phyloP scores from a whole-genome alignment of 352 stramenopile genomes.

The Globisporangium cystogenes region DNA sequence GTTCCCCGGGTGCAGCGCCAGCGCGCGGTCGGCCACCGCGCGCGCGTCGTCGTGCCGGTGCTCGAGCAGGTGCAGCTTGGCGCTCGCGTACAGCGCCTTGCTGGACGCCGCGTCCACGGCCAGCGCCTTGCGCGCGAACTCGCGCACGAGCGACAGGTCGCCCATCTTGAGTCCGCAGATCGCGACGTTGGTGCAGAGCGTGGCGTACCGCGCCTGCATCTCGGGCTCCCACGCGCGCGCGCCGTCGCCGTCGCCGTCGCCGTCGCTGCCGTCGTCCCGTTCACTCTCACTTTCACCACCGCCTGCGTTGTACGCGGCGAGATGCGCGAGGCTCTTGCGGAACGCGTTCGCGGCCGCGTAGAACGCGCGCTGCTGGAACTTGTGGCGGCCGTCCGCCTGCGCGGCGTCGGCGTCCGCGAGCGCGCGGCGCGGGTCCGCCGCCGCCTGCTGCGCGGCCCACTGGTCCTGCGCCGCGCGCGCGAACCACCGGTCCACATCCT shows the following conservation, averaged over 20 bases:
- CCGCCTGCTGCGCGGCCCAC: slow-evolving; percentile 2
- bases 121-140: slow-evolving; percentile 59
- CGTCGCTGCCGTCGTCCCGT: too few species aligned
- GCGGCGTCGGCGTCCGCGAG: slow-evolving; percentile 34
- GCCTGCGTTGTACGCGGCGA: slow-evolving; percentile 37
- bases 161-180: slow-evolving; percentile 73
- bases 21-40: slow-evolving; percentile 28
- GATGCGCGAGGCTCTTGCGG: slow-evolving; percentile 28
- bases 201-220: slow-evolving; percentile 44
- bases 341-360: slow-evolving; percentile 73
- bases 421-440: slow-evolving; percentile 16
- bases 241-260: slow-evolving; percentile 36
- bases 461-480: slow-evolving; percentile 21
- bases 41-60: slow-evolving; percentile 44
- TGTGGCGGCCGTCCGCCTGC: slow-evolving; percentile 54
- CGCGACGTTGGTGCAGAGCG: slow-evolving; percentile 68
- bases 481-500: slow-evolving; percentile 47
- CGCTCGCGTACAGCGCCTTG: slow-evolving; percentile 71
- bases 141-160: slow-evolving; percentile 37
- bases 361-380: slow-evolving; percentile 57
- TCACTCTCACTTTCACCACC: too few species aligned
- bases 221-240: slow-evolving; percentile 34
- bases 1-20: slow-evolving; percentile 38
- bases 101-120: slow-evolving; percentile 28
- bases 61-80: slow-evolving; percentile 62